Conservation (phyloP, 768 basidiomycete genomes). For the Leucosporidium yakuticum region DNA sequence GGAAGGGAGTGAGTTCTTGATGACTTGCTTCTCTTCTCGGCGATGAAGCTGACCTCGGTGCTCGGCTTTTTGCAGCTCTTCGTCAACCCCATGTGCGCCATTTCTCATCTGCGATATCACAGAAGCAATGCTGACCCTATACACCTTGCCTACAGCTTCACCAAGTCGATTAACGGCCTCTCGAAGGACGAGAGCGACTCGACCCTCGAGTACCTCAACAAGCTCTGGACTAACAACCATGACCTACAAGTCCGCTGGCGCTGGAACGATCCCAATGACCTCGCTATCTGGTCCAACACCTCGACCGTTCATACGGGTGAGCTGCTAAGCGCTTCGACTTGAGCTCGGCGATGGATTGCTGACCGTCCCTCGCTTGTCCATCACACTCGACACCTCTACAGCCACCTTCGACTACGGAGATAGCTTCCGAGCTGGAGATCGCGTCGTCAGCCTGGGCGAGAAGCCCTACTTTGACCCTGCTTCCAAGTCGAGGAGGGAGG, state of each 20-base stretch:
- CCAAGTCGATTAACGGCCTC: too few relatives aligned
- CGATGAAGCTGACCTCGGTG: too few relatives aligned
- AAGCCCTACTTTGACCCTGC: slow-evolving; percentile 52
- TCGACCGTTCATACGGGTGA: slow-evolving; percentile 39
- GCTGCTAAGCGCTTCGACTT: neutral
- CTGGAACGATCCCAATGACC: slow-evolving; percentile 40
- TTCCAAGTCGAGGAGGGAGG: slow-evolving; percentile 39
- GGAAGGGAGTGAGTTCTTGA: slow-evolving; percentile 19
- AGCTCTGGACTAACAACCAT: slow-evolving; percentile 32
- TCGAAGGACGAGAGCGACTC: too few relatives aligned
- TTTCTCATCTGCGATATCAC: too few relatives aligned
- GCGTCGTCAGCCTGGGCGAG: slow-evolving; percentile 54
- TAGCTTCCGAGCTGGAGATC: slow-evolving; percentile 49
- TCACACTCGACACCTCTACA: too few relatives aligned
- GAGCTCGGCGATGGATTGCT: too few relatives aligned
- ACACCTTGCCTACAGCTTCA: neutral
- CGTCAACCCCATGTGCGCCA: slow-evolving; percentile 6
- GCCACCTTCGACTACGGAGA: slow-evolving; percentile 45
- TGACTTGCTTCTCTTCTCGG: too few relatives aligned
- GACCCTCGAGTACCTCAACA: too few relatives aligned
- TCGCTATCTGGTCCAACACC: slow-evolving; percentile 45
- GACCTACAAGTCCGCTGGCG: slow-evolving; percentile 42
- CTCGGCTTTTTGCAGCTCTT: too few relatives aligned
- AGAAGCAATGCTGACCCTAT: neutral
- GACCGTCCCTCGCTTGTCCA: neutral